These are phyloP conservation scores for grape (Vitis vinifera) DNA, from an alignment of 164 flowering plant species.

Conservation along the genomic window ASM3070453v1 NC_081816.1:8789001-8789500, in stretches of 20 bases:
- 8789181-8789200: slow-evolving; percentile 40
- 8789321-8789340: no score
- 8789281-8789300: no score
- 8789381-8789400: no score
- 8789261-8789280: neutral
- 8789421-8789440: no score
- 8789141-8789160: slow-evolving; percentile 44
- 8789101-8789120: slow-evolving; percentile 47
- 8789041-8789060: slow-evolving; percentile 4
- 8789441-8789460: no score
- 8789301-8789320: no score
- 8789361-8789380: no score
- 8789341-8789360: no score
- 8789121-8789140: slow-evolving; percentile 36
- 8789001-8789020: neutral
- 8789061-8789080: slow-evolving; percentile 20
- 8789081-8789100: slow-evolving; percentile 45
- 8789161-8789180: slow-evolving; percentile 38
- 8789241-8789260: no score
- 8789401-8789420: no score
- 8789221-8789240: neutral
- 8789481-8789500: no score
- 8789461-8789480: no score
- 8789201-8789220: neutral
- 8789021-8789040: neutral